Conservation (phyloP, 2,329 filamentous ascomycete species). For the Trichoderma arundinaceum region DNA sequence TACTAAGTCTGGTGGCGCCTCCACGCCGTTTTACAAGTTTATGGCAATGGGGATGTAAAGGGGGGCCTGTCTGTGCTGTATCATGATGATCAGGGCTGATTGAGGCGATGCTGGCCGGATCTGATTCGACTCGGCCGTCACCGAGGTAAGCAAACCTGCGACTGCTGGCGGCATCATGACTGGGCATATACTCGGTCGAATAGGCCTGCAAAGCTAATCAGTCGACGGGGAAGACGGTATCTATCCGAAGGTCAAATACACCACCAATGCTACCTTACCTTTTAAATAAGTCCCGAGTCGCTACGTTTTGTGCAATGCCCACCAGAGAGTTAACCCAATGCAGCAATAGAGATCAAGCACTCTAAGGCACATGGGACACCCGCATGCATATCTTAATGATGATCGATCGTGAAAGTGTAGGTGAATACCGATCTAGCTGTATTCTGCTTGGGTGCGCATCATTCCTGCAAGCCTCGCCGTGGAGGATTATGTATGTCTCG, state of each 20-base stretch:
- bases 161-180: slow-evolving; percentile 2
- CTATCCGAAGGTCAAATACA: slow-evolving; percentile 14
- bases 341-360: slow-evolving; percentile 26
- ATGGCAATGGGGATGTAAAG: neutral
- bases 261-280: slow-evolving; percentile 15
- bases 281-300: slow-evolving; percentile 13
- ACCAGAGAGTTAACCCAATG: slow-evolving; percentile 23
- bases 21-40: no score
- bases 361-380: slow-evolving; percentile 25
- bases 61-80: neutral
- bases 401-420: slow-evolving; percentile 25
- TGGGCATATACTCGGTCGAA: slow-evolving; percentile 23
- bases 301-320: slow-evolving; percentile 24
- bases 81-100: slow-evolving; percentile 15
- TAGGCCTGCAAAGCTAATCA: slow-evolving; percentile 16
- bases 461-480: slow-evolving; percentile 25
- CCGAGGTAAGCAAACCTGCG: slow-evolving; percentile 5
- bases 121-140: slow-evolving; percentile 6
- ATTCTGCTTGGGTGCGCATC: slow-evolving; percentile 24
- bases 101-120: neutral
- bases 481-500: slow-evolving; percentile 17
- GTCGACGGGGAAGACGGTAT: slow-evolving; percentile 24
- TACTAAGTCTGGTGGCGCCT: neutral
- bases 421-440: slow-evolving; percentile 25
- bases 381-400: slow-evolving; percentile 29